These are phyloP conservation scores for Capniomyces stellatus DNA, from an alignment of 371 early-diverging fungal genomes.

Conservation along the genomic window DNA sequence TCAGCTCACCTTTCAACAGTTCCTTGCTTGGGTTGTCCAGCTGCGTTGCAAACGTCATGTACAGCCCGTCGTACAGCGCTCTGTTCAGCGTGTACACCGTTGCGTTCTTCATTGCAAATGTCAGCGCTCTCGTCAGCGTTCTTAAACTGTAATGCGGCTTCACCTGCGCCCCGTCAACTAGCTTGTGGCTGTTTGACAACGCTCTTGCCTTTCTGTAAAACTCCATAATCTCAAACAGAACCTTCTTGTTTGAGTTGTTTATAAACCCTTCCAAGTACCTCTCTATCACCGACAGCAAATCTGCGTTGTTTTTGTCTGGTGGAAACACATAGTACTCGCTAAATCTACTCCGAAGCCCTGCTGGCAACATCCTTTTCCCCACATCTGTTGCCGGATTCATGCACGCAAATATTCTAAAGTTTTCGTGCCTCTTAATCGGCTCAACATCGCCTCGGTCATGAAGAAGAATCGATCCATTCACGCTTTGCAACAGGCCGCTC, in stretches of 20 bases:
- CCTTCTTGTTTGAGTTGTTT: neutral
- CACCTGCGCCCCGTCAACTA: slow-evolving; percentile 83
- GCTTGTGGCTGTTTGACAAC: slow-evolving; percentile 41
- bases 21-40: slow-evolving; percentile 54
- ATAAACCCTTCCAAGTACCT: slow-evolving; percentile 36
- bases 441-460: slow-evolving; percentile 83
- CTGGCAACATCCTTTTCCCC: slow-evolving; percentile 93
- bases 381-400: slow-evolving; percentile 99
- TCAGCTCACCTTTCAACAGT: slow-evolving; percentile 37
- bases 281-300: slow-evolving; percentile 63
- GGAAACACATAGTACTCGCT: slow-evolving; percentile 88
- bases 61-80: slow-evolving; percentile 80
- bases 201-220: slow-evolving; percentile 71
- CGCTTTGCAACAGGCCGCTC: slow-evolving; percentile 72
- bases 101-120: slow-evolving; percentile 56
- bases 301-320: slow-evolving; percentile 66
- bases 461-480: slow-evolving; percentile 57
- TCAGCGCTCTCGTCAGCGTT: slow-evolving; percentile 78
- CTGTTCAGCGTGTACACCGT: slow-evolving; percentile 47
- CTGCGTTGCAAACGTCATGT: slow-evolving; percentile 89
- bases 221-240: slow-evolving; percentile 45
- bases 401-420: slow-evolving; percentile 96
- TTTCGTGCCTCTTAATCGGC: slow-evolving; percentile 75
- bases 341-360: slow-evolving; percentile 77
- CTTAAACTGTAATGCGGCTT: slow-evolving; percentile 87